phyloP scores from a whole-genome alignment of 805 yeast species.

The Hanseniaspora lindneri region DNA sequence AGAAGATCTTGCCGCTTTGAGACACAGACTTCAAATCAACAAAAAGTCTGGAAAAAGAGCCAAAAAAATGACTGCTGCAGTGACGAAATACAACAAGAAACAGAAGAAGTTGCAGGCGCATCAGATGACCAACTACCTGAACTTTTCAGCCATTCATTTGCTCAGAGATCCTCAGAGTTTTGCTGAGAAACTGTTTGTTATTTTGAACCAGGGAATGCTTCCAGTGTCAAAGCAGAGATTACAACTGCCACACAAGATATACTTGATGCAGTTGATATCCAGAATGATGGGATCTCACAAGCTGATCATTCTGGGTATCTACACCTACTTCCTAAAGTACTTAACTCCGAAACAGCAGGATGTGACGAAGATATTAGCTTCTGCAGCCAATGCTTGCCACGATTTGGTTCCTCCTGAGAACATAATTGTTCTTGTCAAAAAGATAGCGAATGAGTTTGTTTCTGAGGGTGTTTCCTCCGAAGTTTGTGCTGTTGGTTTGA shows the following conservation, averaged over 20 bases:
- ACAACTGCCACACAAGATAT: slow-evolving; percentile 77
- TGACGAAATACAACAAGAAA: slow-evolving; percentile 57
- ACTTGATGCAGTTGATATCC: slow-evolving; percentile 76
- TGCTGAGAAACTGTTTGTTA: slow-evolving; percentile 63
- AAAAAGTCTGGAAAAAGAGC: slow-evolving; percentile 72
- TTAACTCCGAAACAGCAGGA: slow-evolving; percentile 88
- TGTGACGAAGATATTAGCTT: slow-evolving; percentile 94
- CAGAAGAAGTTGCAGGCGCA: slow-evolving; percentile 46
- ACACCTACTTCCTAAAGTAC: slow-evolving; percentile 77
- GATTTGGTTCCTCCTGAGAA: slow-evolving; percentile 96
- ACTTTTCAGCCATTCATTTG: slow-evolving; percentile 88
- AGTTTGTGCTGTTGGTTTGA: slow-evolving; percentile 95
- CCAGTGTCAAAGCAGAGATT: slow-evolving; percentile 59
- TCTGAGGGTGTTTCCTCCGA: slow-evolving; percentile 97
- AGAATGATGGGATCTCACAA: slow-evolving; percentile 91
- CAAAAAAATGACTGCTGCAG: slow-evolving; percentile 65
- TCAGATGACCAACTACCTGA: slow-evolving; percentile 39
- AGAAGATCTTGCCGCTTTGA: slow-evolving; percentile 57
- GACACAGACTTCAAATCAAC: slow-evolving; percentile 71
- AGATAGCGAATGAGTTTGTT: slow-evolving; percentile 93
- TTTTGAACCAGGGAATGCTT: slow-evolving; percentile 46
- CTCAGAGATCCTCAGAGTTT: slow-evolving; percentile 96
- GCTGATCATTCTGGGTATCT: slow-evolving; percentile 76
- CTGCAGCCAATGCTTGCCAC: slow-evolving; percentile 91
- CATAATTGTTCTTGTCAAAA: slow-evolving; percentile 65